A percentile compares a stretch with the other conserved stretches of the same genome.
Conservation (phyloP, 805 yeast species). For the Yarrowia sp. region DNA sequence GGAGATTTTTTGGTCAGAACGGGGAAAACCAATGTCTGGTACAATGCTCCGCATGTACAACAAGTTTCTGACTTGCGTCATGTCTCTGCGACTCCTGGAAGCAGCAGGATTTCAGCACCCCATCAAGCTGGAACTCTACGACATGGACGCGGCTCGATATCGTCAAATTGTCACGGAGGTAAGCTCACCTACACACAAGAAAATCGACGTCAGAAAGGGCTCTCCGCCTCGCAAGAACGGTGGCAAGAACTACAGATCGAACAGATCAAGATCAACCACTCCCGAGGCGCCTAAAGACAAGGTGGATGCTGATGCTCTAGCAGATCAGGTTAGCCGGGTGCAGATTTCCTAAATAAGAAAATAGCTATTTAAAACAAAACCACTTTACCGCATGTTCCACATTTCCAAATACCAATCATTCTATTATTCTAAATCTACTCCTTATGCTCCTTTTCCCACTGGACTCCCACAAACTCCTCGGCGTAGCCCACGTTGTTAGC, state of each 20-base stretch:
- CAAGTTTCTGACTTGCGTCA: neutral
- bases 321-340: too few species aligned
- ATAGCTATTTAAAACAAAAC: too few species aligned
- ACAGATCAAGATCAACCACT: too few species aligned
- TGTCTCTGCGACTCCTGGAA: neutral
- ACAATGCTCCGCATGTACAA: neutral
- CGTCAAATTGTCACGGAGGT: neutral
- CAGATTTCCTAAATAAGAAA: too few species aligned
- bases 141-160: neutral
- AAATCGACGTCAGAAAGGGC: neutral
- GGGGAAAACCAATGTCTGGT: neutral
- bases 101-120: neutral
- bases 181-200: too few species aligned
- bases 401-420: neutral
- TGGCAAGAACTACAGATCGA: too few species aligned
- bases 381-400: too few species aligned
- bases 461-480: constrained; percentile 79
- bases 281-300: too few species aligned
- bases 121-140: neutral
- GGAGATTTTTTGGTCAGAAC: too few species aligned
- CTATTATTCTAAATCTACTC: neutral
- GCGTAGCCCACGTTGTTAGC: constrained; percentile 71
- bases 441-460: constrained; percentile 58
- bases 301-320: too few species aligned
- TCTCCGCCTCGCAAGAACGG: too few species aligned